phyloP scores from a whole-genome alignment of 495 filamentous ascomycete species.

The Xylaria sp. region DNA sequence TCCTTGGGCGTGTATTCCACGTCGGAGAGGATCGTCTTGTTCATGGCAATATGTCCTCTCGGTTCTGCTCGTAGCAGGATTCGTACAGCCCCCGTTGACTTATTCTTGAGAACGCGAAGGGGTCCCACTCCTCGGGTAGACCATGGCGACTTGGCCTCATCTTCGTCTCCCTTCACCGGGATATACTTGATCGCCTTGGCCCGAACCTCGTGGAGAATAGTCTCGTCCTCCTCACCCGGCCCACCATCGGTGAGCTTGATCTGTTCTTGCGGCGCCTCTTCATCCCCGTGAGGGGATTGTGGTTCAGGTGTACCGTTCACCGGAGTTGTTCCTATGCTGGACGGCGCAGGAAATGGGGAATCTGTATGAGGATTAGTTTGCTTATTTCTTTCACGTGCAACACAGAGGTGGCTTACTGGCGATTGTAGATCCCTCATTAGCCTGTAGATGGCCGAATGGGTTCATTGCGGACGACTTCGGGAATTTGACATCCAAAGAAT shows the following conservation, averaged over 20 bases:
- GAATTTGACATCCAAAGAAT: constrained; percentile 30
- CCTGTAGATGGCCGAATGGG: constrained; percentile 41
- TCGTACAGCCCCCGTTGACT: constrained; percentile 65
- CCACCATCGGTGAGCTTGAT: constrained; percentile 67
- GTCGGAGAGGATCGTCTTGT: constrained; percentile 65
- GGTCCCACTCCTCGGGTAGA: constrained; percentile 67
- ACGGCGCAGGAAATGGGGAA: constrained; percentile 57
- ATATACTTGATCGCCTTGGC: constrained; percentile 66
- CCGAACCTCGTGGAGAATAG: constrained; percentile 65
- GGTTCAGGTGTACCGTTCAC: constrained; percentile 68
- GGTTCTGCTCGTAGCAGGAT: constrained; percentile 73
- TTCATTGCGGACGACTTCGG: constrained; percentile 27
- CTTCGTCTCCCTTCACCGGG: constrained; percentile 45
- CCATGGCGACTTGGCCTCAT: constrained; percentile 58
- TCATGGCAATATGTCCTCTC: constrained; percentile 71
- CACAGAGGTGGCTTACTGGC: constrained; percentile 46
- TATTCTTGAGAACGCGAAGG: constrained; percentile 71
- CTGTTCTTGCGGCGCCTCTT: constrained; percentile 59
- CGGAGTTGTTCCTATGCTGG: constrained; percentile 63
- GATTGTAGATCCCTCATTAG: constrained; percentile 49
- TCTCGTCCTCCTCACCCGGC: constrained; percentile 76
- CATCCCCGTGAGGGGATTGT: constrained; percentile 61
- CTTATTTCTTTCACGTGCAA: not conserved
- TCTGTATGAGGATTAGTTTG: constrained; percentile 41
- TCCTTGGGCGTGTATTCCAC: constrained; percentile 61